Evolutionary conservation across 352 stramenopile species (phyloP).

Genomic region (Achlya hypogyna): DNA sequence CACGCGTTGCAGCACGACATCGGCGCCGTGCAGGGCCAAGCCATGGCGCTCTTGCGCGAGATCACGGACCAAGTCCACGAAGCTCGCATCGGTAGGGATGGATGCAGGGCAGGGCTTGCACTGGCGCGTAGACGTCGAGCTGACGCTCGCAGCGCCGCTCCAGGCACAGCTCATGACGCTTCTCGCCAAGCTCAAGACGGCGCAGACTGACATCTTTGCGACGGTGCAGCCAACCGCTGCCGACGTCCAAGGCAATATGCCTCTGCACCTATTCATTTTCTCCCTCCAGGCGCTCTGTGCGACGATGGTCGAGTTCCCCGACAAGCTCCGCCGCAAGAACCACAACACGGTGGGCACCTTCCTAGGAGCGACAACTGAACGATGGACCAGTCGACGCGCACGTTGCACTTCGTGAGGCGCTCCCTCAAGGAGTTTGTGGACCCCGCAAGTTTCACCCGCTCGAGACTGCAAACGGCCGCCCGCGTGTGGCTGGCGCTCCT

Average conservation of each 20-base stretch:
- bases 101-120: neutral
- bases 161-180: constrained; percentile 59
- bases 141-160: constrained; percentile 34
- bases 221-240: constrained; percentile 41
- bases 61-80: constrained; percentile 53
- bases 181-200: constrained; percentile 44
- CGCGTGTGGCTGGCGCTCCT: constrained; percentile 52
- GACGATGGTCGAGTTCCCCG: constrained; percentile 61
- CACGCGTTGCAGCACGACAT: constrained; percentile 70
- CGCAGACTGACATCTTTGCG: constrained; percentile 43
- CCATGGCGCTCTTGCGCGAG: constrained; percentile 53
- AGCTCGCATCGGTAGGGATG: constrained; percentile 32
- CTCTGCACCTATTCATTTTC: constrained; percentile 72
- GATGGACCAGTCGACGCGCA: neutral
- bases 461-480: constrained; percentile 27
- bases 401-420: neutral
- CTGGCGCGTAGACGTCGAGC: constrained; percentile 38
- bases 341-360: constrained; percentile 40
- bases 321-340: constrained; percentile 46
- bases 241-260: constrained; percentile 65
- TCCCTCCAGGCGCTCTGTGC: constrained; percentile 74
- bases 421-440: constrained; percentile 3
- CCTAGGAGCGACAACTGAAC: constrained; percentile 30
- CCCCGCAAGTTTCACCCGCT: neutral
- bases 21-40: constrained; percentile 62